Evolutionary conservation across 306 rosid species (phyloP).

Genomic region (Pyrus betulifolia): DNA sequence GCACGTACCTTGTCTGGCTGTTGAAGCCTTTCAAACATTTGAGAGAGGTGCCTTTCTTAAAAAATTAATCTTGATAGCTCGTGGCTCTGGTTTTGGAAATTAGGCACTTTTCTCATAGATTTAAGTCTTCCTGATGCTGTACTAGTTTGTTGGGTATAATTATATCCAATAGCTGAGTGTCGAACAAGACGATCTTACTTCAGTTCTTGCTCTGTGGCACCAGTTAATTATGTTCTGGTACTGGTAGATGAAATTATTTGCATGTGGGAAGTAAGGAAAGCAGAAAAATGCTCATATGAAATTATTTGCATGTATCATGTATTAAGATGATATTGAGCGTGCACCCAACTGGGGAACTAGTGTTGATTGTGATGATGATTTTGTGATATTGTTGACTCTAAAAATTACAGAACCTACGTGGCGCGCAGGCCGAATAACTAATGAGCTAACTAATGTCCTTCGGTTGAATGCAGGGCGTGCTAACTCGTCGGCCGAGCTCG

Average conservation of each 20-base stretch:
- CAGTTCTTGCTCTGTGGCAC: conserved; percentile 93
- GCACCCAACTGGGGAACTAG: too few relatives aligned
- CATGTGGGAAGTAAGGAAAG: conserved; percentile 59
- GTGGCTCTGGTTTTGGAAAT: conserved; percentile 77
- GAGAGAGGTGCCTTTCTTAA: conserved; percentile 52
- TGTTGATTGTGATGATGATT: too few relatives aligned
- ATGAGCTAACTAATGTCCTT: too few relatives aligned
- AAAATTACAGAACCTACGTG: too few relatives aligned
- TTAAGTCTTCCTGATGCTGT: conserved; percentile 30
- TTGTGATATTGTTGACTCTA: too few relatives aligned
- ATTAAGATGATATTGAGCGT: too few relatives aligned
- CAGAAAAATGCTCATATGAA: conserved; percentile 47
- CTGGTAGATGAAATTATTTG: conserved; percentile 61
- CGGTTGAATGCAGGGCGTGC: too few relatives aligned
- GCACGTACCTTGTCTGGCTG: conserved; percentile 75
- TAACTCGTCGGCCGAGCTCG: too few relatives aligned
- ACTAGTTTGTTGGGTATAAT: conserved; percentile 36
- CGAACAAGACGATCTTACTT: conserved; percentile 69
- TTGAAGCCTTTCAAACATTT: conserved; percentile 81
- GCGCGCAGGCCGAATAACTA: too few relatives aligned
- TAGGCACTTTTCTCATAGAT: conserved; percentile 65
- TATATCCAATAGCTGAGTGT: conserved; percentile 58
- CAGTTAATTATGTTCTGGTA: conserved; percentile 66
- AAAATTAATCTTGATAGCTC: conserved; percentile 27
- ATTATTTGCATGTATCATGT: too few relatives aligned